Evolutionary conservation across 2,329 filamentous ascomycete genomes (phyloP).

Genomic region (Myriosclerotinia curreyana): DNA sequence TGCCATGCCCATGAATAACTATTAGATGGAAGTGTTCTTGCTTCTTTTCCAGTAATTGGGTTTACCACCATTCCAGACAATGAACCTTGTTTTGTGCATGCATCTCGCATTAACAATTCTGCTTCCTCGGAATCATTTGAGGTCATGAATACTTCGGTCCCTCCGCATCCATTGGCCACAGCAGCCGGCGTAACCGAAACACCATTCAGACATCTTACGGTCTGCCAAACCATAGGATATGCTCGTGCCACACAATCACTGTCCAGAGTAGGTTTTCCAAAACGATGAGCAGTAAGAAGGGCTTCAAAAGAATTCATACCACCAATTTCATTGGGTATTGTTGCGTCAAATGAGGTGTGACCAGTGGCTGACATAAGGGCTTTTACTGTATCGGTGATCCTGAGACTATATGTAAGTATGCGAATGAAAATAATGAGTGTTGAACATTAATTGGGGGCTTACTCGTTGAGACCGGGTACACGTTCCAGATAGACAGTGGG

Average conservation of each 20-base stretch:
- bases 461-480: constrained; percentile 37
- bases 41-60: constrained; percentile 34
- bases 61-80: constrained; percentile 35
- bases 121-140: constrained; percentile 31
- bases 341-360: constrained; percentile 44
- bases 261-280: constrained; percentile 34
- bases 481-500: constrained; percentile 38
- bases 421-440: background rate
- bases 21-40: constrained; percentile 35
- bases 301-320: constrained; percentile 53
- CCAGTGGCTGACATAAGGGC: constrained; percentile 30
- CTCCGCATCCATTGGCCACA: constrained; percentile 32
- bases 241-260: constrained; percentile 38
- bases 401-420: constrained; percentile 14
- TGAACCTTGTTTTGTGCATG: constrained; percentile 33
- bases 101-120: constrained; percentile 36
- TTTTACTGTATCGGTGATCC: constrained; percentile 36
- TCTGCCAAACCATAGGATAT: constrained; percentile 38
- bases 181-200: constrained; percentile 34
- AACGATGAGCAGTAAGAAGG: constrained; percentile 33
- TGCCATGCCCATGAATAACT: constrained; percentile 42
- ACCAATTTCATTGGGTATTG: constrained; percentile 65
- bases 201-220: constrained; percentile 35
- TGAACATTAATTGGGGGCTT: constrained; percentile 9
- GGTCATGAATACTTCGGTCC: constrained; percentile 30